Evolutionary conservation across 805 yeast species (phyloP).

Genomic region (Hemisphaericaspora nanyangensis): DNA sequence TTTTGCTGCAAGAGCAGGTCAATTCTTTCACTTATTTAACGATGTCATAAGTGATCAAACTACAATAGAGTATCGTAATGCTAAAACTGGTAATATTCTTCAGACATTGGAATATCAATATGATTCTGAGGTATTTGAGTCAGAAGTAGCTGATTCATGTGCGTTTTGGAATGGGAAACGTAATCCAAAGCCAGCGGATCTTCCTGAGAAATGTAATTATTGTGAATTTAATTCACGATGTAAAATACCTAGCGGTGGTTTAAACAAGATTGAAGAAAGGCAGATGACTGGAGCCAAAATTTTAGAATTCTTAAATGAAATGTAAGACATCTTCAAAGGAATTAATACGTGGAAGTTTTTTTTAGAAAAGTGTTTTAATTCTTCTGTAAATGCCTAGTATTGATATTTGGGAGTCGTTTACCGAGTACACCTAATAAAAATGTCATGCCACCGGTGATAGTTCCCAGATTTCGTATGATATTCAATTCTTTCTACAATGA

Average conservation of each 20-base stretch:
- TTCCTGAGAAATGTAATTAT: slow-evolving; percentile 42
- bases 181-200: slow-evolving; percentile 42
- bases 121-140: slow-evolving; percentile 24
- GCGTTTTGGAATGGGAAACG: slow-evolving; percentile 60
- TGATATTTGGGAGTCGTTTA: slow-evolving; percentile 39
- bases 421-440: slow-evolving; percentile 28
- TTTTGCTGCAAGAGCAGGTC: slow-evolving; percentile 53
- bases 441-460: slow-evolving; percentile 38
- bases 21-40: slow-evolving; percentile 35
- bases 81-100: slow-evolving; percentile 31
- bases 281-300: neutral
- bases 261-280: neutral
- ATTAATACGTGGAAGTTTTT: slow-evolving; percentile 3
- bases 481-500: neutral
- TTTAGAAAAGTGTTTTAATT: slow-evolving; percentile 10
- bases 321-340: slow-evolving; percentile 27
- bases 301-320: neutral
- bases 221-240: slow-evolving; percentile 48
- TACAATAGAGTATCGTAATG: slow-evolving; percentile 52
- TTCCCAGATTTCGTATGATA: slow-evolving; percentile 13
- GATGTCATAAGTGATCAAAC: slow-evolving; percentile 34
- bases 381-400: slow-evolving; percentile 26
- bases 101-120: slow-evolving; percentile 37
- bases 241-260: slow-evolving; percentile 15
- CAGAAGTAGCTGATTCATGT: slow-evolving; percentile 30